Evolutionary conservation across 2,329 filamentous ascomycete genomes (phyloP), one percentile per base, ranked within the genome.

Genomic region (Aschersonia sp.): DNA sequence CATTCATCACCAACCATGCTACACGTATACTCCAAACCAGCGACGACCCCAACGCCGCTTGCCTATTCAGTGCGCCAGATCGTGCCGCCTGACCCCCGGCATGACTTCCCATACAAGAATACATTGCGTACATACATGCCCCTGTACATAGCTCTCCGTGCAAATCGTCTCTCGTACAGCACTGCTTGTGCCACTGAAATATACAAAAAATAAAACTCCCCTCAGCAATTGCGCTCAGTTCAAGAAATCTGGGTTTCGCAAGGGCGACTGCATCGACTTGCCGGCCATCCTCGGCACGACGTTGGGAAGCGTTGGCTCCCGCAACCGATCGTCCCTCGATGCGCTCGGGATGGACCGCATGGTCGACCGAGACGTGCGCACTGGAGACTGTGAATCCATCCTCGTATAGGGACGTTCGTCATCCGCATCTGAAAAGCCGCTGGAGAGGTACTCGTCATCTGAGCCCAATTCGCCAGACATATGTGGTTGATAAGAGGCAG

Each of bases 361-460:
- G 28, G 54, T 58, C n/a, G 66, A 74, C 40, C 77, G 67, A 10
- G 78, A 77, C 42, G 73, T 70, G 49, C 80, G 73, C 32, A 74
- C 69, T 5, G 77, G 63, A 0, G 78, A 75, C 51, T 73, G 76
- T 53, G 82, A 74, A 69, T 81, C 79, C 48, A 70, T 78, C 54
- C 82, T 78, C 30, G 77, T 62, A 41, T 59, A 64, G 4, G 65
- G 65, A 57, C 72, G 53, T 62, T 80, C 69, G 55, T 80, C 69
- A 61, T 89, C 85, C 10, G 80, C 80, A 54, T 96, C 91, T 0
- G 87, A 94, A 55, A 91, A 83, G 0, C 84, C 74, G 46, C 85
- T 85, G 42, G 86, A 82, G 1, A 72, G 70, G 43, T 75, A 71
- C 54, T 95, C 89, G 49, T 94, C 88, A 50, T 94, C 84, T 0